Base-by-base conservation (phyloP, 148 eudicot species). In the Rhododendron williamsianum region DNA sequence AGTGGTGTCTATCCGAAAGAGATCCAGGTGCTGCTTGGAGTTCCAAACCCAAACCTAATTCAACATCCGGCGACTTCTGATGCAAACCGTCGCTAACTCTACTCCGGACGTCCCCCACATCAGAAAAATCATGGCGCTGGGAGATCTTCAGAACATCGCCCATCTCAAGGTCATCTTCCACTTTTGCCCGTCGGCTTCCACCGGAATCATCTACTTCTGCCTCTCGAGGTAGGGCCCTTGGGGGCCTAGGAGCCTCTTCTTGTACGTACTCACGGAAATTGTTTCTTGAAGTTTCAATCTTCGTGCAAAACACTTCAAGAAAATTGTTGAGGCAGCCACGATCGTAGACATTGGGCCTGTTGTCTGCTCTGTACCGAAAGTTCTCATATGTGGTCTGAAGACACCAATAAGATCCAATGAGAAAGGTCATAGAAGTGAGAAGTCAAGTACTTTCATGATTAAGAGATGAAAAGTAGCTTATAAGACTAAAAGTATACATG, bases 371-470 rank as follows among this genome's bases (percentile, higher is more conserved):
- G 77, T 87, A 91, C 81, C 98, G 90, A 82, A 93, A 93, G 83
- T 91, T 92, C 87, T 93, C 95, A 45, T 93, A 93, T 21, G 98
- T 94, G 52, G 98, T 94, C 98, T 94, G 96, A 2, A 83, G 76
- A 87, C 23, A 84, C 51, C 35, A 81, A 45, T 30, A 83, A 19
- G 25, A 56, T 36, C 46, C 9, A 43, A 46, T 48, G 23, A 76
- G 35, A 67, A 51, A 27, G 58, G 72, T 54, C 7, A 45, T 38
- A 30, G 33, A 72, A 4, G 23, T 36, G 73, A 35, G 1, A 33
- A 81, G 10, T 16, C 30, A 30, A 82, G n/a, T 13, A 12, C n/a
- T n/a, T 30, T 63, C 8, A 1, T 7, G n/a, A 54, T 45, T 27
- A 25, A 67, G 11, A 2, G 56, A 27, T 11, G 52, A 82, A 63